Evolutionary conservation across 2,329 filamentous ascomycete genomes (phyloP), one percentile per base, ranked within the genome.

Genomic region (Epichloe coenophiala): DNA sequence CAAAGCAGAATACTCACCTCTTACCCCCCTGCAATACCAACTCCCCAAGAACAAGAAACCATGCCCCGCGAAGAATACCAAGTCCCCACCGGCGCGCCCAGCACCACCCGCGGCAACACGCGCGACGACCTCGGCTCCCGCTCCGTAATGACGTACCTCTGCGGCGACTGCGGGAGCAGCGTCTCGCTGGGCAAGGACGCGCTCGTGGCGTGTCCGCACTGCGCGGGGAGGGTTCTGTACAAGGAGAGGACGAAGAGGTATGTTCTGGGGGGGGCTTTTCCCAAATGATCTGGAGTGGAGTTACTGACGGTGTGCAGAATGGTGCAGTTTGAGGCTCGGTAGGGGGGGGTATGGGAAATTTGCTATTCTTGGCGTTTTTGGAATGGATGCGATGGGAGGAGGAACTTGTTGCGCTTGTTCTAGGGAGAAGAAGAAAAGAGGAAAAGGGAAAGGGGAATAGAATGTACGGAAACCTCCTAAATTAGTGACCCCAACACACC

Each of bases 241-340:
- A 98, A 98, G 80, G 88, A 96, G 79, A 74, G 93, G 64, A 98
- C 93, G 43, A 96, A 95, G 77, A 81, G 93, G 93, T 96, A 67
- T 69, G 84, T 71, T 49, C 13, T 13, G n/a, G n/a, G n/a, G n/a
- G 23, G 5, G 1, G 4, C 7, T 8, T 23, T 6, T 0, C 3
- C 27, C 8, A 9, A 4, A 4, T 31, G 27, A 9, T 9, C 9
- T 17, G 21, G 27, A 6, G 17, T 7, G 17, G 17, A 17, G 23
- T 31, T 9, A 17, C 47, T 44, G 45, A 41, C 36, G n/a, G 7
- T 17, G 36, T n/a, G 13, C 52, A 95, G 91, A 64, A 96, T 97
- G 90, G 90, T 97, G 48, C 93, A 98, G 71, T 97, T 98, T 63
- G 90, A 98, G 75, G 93, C 93, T 48, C 81, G 91, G 70, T 97